phyloP scores from a whole-genome alignment of 192 early-diverging fungal species.

The Gigaspora rosea region DNA sequence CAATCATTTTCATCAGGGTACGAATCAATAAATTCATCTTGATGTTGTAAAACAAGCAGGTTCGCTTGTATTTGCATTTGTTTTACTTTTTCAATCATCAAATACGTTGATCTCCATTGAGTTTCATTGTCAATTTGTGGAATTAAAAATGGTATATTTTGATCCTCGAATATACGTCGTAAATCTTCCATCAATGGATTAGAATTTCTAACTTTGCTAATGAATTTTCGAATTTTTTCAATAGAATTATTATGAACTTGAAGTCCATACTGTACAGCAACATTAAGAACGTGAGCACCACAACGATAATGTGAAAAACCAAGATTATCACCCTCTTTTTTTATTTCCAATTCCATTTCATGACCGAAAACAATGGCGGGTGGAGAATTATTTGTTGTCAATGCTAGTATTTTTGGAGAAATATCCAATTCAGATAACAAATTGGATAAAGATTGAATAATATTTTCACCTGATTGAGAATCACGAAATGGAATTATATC shows the following conservation, averaged over 20 bases:
- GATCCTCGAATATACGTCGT: background rate
- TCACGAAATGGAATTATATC: constrained; percentile 15
- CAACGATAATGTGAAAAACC: background rate
- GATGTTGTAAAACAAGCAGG: background rate
- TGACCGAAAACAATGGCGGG: background rate
- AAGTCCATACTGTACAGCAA: constrained; percentile 10
- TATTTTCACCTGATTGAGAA: background rate
- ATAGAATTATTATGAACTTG: background rate
- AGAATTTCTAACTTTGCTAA: background rate
- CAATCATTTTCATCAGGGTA: background rate
- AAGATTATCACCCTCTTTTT: background rate
- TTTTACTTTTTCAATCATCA: constrained; percentile 6
- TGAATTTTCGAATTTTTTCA: constrained; percentile 1
- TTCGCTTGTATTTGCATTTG: background rate
- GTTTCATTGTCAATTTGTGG: background rate
- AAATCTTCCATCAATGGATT: background rate
- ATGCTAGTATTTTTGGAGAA: constrained; percentile 2
- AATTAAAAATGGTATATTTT: background rate
- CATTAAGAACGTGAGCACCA: constrained; percentile 5
- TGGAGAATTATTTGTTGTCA: constrained; percentile 7
- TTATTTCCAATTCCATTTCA: background rate
- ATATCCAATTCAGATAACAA: background rate
- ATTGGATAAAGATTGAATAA: background rate
- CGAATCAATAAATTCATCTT: background rate
- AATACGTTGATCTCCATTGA: background rate